Evolutionary conservation across 257 asterid genomes (phyloP).

Genomic region (Ilex asprella): DNA sequence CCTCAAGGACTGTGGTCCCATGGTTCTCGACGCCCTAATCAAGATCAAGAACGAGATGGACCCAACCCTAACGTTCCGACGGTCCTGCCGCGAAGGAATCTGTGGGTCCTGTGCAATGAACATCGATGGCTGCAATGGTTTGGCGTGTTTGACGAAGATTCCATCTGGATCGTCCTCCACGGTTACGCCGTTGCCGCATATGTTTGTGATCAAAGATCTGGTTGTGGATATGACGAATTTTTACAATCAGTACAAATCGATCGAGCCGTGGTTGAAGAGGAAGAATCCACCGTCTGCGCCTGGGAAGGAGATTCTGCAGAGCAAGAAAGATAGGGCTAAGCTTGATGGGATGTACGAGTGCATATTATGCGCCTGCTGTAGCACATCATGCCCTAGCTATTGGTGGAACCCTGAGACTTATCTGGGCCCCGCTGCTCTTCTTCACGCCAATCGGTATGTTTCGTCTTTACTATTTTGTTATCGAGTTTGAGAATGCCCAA

Average conservation of each 20-base stretch:
- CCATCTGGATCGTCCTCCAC: slow-evolving; percentile 35
- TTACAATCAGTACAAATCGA: slow-evolving; percentile 88
- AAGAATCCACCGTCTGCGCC: slow-evolving; percentile 49
- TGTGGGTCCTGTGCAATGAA: slow-evolving; percentile 99
- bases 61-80: slow-evolving; percentile 75
- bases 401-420: slow-evolving; percentile 99
- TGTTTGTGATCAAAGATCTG: slow-evolving; percentile 92
- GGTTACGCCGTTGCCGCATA: slow-evolving; percentile 87
- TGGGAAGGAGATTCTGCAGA: slow-evolving; percentile 79
- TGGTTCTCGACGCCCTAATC: slow-evolving; percentile 85
- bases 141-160: slow-evolving; percentile 86
- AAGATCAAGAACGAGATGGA: slow-evolving; percentile 91
- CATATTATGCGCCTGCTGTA: slow-evolving; percentile 92
- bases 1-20: slow-evolving; percentile 86
- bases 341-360: slow-evolving; percentile 98
- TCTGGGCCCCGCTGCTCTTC: slow-evolving; percentile 95
- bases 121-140: slow-evolving; percentile 76
- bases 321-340: slow-evolving; percentile 77
- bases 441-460: slow-evolving; percentile 76
- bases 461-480: background rate
- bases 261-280: slow-evolving; percentile 96
- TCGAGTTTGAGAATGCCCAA: background rate
- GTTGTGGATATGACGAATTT: slow-evolving; percentile 96
- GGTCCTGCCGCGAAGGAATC: slow-evolving; percentile 97
- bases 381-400: slow-evolving; percentile 94